Evolutionary conservation across 805 yeast species (phyloP).

Genomic region (Sugiyamaella valdiviana): DNA sequence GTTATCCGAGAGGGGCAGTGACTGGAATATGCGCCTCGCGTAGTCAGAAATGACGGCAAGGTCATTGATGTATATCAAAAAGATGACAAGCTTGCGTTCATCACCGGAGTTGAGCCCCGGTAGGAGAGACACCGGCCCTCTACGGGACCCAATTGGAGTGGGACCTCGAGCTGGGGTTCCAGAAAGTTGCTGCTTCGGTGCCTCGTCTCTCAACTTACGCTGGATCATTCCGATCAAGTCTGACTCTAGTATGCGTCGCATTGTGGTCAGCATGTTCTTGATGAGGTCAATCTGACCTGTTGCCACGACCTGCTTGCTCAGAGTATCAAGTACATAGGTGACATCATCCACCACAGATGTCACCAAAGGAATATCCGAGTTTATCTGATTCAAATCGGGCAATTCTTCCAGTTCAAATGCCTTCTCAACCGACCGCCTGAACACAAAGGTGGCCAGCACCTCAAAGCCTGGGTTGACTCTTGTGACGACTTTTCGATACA

Average conservation of each 20-base stretch:
- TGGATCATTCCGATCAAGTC: constrained; percentile 56
- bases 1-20: constrained; percentile 29
- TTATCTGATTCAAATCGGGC: constrained; percentile 44
- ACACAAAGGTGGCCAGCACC: constrained; percentile 54
- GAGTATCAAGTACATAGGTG: constrained; percentile 62
- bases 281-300: constrained; percentile 61
- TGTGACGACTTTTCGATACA: constrained; percentile 48
- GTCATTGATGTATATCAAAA: constrained; percentile 65
- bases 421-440: constrained; percentile 73
- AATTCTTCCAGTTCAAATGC: constrained; percentile 74
- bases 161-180: constrained; percentile 14
- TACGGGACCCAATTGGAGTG: constrained; percentile 11
- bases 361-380: constrained; percentile 52
- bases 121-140: not conserved
- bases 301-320: constrained; percentile 58
- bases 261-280: constrained; percentile 47
- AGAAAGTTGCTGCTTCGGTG: constrained; percentile 32
- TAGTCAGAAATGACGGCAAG: constrained; percentile 58
- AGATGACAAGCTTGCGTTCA: constrained; percentile 48
- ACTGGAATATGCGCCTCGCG: constrained; percentile 46
- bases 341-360: constrained; percentile 86
- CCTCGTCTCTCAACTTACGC: constrained; percentile 39
- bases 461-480: constrained; percentile 60
- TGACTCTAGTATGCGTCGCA: constrained; percentile 54
- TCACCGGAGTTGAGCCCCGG: constrained; percentile 28